Base-by-base conservation (phyloP, 129 eudicot genomes). In the Arctium lappa region DNA sequence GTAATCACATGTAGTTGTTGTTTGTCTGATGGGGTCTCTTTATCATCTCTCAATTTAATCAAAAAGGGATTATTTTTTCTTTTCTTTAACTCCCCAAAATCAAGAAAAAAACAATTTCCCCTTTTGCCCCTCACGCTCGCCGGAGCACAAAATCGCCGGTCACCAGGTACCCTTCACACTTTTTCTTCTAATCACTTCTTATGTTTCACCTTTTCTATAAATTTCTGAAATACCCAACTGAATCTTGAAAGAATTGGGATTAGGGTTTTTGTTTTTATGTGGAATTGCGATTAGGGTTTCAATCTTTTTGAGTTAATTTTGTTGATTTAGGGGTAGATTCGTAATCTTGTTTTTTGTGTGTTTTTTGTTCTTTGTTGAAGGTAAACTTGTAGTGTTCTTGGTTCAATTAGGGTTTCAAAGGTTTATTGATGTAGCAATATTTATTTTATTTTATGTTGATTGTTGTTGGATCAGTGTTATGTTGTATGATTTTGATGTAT, bases 1-100 rank as follows among this genome's bases (percentile, higher is more conserved):
- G 97, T 85, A 89, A 80, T 93, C 97, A 93, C 96, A 88, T 93
- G 97, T 91, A 75, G 83, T 80, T 91, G 91, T 86, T 87, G 36
- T 33, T 33, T 88, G 87, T 83, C 81, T 84, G 18, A 85, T 82
- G 91, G 94, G 92, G 83, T 89, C 94, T 89, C 91, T 80, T 79
- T 86, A 71, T 85, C 37, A 81, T 74, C 90, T 85, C 85, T 87
- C 92, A 87, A 87, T 87, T 60, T 88, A 69, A 69, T 68, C 63
- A 72, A 77, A 68, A 82, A 80, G 80, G 50, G 22, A 80, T 77
- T 75, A 33, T 34, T 75, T 65, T 69, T 68, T 62, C 77, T 33
- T 83, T 48, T 68, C 81, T 77, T 78, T 82, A 62, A 46, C 74
- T 27, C 18, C 8, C 62, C 69, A 77, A 37, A 22, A 22, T 22